phyloP scores from a whole-genome alignment of 2,329 filamentous ascomycete species.

The Penicillium sp. region DNA sequence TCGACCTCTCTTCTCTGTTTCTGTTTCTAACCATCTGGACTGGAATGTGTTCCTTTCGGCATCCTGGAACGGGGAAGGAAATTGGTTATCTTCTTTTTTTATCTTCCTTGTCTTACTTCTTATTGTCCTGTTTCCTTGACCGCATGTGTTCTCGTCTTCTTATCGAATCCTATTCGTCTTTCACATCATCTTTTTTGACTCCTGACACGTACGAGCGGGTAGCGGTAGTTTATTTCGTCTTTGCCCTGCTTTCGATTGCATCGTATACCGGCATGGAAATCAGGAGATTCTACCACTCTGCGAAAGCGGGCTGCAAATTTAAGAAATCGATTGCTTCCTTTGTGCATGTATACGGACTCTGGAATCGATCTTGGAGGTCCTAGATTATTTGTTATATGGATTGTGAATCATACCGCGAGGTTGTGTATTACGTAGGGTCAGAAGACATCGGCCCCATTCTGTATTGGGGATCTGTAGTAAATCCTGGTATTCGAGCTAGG shows the following conservation, averaged over 20 bases:
- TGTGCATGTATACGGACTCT: neutral
- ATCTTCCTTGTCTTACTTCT: conserved; percentile 15
- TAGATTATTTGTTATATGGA: neutral
- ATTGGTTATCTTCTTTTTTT: conserved; percentile 24
- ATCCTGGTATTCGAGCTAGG: too few species aligned
- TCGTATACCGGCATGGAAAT: neutral
- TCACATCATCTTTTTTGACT: conserved; percentile 4
- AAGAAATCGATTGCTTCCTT: too few species aligned
- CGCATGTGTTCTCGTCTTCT: conserved; percentile 12
- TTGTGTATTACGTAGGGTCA: neutral
- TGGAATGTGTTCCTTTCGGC: conserved; percentile 23
- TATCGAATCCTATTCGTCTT: conserved; percentile 11
- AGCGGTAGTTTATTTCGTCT: neutral
- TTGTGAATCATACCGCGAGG: neutral
- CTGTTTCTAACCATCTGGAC: conserved; percentile 24
- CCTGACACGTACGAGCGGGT: neutral
- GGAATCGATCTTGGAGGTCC: neutral
- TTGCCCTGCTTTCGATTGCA: neutral
- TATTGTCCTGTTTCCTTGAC: conserved; percentile 22
- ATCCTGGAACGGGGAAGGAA: conserved; percentile 22
- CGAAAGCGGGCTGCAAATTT: too few species aligned
- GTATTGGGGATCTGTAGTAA: neutral
- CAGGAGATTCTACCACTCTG: neutral
- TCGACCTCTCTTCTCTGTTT: conserved; percentile 12
- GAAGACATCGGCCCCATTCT: neutral